Evolutionary conservation across 306 rosid genomes (phyloP), one percentile per base, ranked within the genome.

Genomic region (Castanopsis chinensis): DNA sequence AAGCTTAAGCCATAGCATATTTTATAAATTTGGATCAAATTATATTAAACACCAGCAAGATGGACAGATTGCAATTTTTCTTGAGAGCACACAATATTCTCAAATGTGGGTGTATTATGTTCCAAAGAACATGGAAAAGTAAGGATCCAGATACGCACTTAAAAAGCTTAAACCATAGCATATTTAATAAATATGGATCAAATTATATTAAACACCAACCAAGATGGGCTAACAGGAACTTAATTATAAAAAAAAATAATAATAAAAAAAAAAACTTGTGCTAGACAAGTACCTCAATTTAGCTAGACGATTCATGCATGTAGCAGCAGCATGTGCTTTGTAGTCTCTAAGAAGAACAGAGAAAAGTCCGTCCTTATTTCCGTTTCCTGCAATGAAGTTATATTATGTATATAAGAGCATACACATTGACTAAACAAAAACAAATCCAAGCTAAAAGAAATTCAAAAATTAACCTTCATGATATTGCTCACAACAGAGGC

Each of bases 231-330:
- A 43, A 70, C 69, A 5, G 9, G 70, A 75, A 43, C 64, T 30
- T 49, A 8, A 8, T 37, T 37, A 37, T 7, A 37, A 37, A 33
- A 37, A 33, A 37, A n/a, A n/a, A n/a, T n/a, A n/a, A n/a, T n/a
- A 35, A 6, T 35, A 55, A 37, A 12, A 28, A 59, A 1, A 21
- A 64, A 63, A 32, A 6, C 18, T 32, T 4, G 15, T 10, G 28
- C 68, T n/a, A 51, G 35, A 51, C 35, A 78, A 37, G 58, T 90
- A 92, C 99, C 99, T 94, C 75, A 94, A 87, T 82, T 94, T 94
- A 69, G 99, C 99, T 18, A 94, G 81, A 54, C 97, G 99, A 86
- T 94, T 94, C 99, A 94, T 94, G 84, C 97, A 90, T 75, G 92
- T 53, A 80, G 97, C 97, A 85, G 99, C 99, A 73, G 99, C 95